Percentiles rank a stretch among this genome's conserved stretches.
Conservation (phyloP, 139 green algal genomes). For the Chloropicon primus region DNA sequence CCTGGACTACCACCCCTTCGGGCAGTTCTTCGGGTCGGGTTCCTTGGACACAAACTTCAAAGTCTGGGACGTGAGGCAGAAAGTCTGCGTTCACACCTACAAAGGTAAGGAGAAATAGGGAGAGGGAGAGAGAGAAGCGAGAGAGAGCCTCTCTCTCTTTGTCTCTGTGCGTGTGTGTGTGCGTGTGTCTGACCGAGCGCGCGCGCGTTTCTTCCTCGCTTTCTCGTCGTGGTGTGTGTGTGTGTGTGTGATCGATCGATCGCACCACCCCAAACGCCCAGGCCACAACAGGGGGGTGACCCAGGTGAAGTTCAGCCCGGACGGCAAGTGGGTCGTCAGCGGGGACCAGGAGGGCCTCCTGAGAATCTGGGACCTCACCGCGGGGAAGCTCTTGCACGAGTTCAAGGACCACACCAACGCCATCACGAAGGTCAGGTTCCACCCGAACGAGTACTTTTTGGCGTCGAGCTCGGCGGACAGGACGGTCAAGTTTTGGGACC, state of each 20-base stretch:
- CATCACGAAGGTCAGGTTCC: constrained; percentile 32
- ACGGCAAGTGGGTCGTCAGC: constrained; percentile 58
- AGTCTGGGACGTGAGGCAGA: constrained; percentile 11
- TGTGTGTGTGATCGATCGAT: too few species aligned
- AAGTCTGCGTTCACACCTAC: constrained; percentile 53
- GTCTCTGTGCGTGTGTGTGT: too few species aligned
- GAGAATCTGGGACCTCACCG: constrained; percentile 67
- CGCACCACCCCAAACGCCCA: neutral
- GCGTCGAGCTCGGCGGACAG: constrained; percentile 51
- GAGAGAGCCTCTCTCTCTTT: neutral
- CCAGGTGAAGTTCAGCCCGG: constrained; percentile 54
- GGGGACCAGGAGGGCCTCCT: constrained; percentile 40
- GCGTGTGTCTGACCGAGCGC: too few species aligned
- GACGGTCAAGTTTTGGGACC: constrained; percentile 60
- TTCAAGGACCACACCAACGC: constrained; percentile 34
- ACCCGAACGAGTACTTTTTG: constrained; percentile 66
- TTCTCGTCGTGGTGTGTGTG: too few species aligned
- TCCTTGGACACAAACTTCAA: constrained; percentile 69
- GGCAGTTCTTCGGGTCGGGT: constrained; percentile 36
- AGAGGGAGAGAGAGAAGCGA: too few species aligned
- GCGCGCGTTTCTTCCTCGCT: too few species aligned
- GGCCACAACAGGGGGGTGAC: constrained; percentile 40
- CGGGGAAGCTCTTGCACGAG: constrained; percentile 43
- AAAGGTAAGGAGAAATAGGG: too few species aligned
- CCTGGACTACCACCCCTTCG: constrained; percentile 53